These are phyloP conservation scores for Chalaropsis ovoidea DNA, from an alignment of 2,329 filamentous ascomycete genomes.

Conservation along the genomic window DNA sequence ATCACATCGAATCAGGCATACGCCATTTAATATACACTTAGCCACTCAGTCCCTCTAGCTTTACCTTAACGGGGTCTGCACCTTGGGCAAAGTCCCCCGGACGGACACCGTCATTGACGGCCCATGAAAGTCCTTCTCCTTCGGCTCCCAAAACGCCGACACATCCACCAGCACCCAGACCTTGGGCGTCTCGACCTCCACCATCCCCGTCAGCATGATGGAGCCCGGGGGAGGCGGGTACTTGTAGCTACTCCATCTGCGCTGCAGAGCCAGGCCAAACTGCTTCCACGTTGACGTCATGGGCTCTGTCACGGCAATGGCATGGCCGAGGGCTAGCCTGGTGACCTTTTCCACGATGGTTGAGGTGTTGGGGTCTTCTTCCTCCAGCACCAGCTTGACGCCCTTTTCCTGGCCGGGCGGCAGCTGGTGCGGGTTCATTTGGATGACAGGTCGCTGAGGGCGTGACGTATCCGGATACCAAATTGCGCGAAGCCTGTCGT, in stretches of 20 bases:
- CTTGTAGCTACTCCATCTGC: conserved; percentile 34
- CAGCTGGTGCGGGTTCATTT: conserved; percentile 17
- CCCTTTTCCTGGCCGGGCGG: conserved; percentile 7
- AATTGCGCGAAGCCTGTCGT: conserved; percentile 21
- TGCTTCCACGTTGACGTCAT: conserved; percentile 25
- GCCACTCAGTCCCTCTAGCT: neutral
- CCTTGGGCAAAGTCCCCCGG: conserved; percentile 27
- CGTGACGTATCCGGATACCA: conserved; percentile 21
- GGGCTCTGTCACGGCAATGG: conserved; percentile 26
- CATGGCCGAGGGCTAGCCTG: conserved; percentile 26
- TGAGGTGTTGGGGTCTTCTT: conserved; percentile 17
- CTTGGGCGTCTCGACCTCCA: conserved; percentile 37
- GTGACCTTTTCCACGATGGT: conserved; percentile 25
- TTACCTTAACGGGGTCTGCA: conserved; percentile 24
- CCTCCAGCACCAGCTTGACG: conserved; percentile 20
- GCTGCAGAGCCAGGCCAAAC: conserved; percentile 25
- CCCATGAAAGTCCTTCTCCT: conserved; percentile 34
- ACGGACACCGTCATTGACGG: conserved; percentile 18
- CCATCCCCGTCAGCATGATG: conserved; percentile 38
- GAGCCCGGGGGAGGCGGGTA: conserved; percentile 38
- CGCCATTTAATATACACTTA: neutral
- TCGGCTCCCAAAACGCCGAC: conserved; percentile 41
- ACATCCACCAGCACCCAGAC: conserved; percentile 39
- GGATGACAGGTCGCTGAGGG: conserved; percentile 18
- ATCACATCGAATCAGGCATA: too few relatives aligned